Evolutionary conservation across 208 protist genomes (phyloP).

Genomic region (Acanthamoeba castellanii): DNA sequence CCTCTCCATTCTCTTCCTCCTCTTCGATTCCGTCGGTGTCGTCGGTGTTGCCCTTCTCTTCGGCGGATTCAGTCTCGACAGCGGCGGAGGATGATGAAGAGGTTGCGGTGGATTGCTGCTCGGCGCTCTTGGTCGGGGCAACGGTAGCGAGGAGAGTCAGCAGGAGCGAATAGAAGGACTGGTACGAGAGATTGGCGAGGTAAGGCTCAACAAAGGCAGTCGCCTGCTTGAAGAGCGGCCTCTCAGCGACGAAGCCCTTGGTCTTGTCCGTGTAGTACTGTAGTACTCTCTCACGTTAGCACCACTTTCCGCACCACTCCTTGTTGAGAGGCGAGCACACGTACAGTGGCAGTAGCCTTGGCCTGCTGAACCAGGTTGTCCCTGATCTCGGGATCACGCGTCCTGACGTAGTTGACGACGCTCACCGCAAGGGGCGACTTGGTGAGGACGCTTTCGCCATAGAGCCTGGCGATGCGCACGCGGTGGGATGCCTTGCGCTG

Average conservation of each 20-base stretch:
- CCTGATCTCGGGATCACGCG: background rate
- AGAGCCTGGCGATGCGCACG: conserved; percentile 14
- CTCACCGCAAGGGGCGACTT: background rate
- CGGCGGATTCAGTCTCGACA: background rate
- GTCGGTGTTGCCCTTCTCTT: background rate
- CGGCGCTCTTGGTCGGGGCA: background rate
- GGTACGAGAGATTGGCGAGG: background rate
- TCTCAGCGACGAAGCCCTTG: background rate
- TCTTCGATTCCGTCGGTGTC: background rate
- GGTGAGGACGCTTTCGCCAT: background rate
- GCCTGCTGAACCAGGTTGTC: background rate
- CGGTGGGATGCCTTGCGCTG: background rate
- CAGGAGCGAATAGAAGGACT: background rate
- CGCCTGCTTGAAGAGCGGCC: background rate
- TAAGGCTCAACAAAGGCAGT: background rate
- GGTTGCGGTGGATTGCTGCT: background rate
- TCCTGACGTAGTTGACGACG: background rate
- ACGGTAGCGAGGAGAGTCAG: background rate
- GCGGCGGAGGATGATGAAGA: background rate
- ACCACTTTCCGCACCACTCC: too few relatives aligned
- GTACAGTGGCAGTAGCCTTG: background rate
- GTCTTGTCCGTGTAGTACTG: background rate
- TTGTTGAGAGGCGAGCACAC: background rate
- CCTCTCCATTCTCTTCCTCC: background rate
- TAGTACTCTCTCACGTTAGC: background rate